Evolutionary conservation across 2,329 filamentous ascomycete species (phyloP), one percentile per base, ranked within the genome.

Genomic region (Arthrobotrys entomopaga): DNA sequence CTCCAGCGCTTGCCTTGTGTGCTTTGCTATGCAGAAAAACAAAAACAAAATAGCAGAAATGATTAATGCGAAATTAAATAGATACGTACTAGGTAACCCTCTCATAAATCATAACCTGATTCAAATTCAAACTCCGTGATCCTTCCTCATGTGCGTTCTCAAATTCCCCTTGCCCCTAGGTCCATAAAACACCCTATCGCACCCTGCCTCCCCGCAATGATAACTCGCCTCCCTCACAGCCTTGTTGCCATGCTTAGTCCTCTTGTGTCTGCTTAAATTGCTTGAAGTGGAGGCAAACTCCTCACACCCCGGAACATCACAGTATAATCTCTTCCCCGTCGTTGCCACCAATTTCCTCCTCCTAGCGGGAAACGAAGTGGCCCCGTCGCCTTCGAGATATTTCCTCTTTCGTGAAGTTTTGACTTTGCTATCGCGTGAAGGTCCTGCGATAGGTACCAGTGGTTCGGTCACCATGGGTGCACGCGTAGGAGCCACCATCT

Each of bases 231-330:
- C 70, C 26, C 70, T 63, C 24, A 61, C 52, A 8, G 70, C 70
- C 11, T 53, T 34, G 16, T 67, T 74, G 19, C 70, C 70, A 43
- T 74, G 70, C 52, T 74, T 74, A 15, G 70, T 74, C 20, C 70
- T 50, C 34, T 74, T 74, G 54, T 74, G 70, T 58, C 70, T 49
- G 43, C 70, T 74, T 19, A 74, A 40, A 53, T 74, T 74, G 52
- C 70, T 74, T 4, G 70, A 67, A 3, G 70, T 74, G n/a, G 70
- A 74, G 15, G 70, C 70, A 24, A 74, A 74, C 63, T 74, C 70
- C 19, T 74, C 70, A 22, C 70, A 74, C 22, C 70, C 70, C 2
- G 63, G 70, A 52, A 74, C 70, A 42, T 74, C 63, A 24, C 70
- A 74, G 43, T 74, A 74, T 0, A 74, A 26, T 38, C 70, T 74